Conservation (phyloP, 139 green algal genomes). For the Micromonas commoda region DNA sequence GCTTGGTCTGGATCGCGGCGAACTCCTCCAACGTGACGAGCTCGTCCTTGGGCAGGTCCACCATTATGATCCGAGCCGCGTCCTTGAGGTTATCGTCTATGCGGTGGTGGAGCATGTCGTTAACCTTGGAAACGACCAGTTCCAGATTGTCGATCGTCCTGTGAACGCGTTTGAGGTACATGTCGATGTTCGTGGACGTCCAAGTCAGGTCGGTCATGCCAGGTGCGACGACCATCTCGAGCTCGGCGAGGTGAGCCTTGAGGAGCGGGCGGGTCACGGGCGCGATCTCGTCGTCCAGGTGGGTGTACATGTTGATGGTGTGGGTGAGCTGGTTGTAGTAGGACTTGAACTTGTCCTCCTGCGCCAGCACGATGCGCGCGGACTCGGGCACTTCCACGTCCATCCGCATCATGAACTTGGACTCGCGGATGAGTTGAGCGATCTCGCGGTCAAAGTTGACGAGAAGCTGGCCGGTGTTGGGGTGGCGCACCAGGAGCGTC, state of each 20-base stretch:
- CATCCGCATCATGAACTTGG: conserved; percentile 79
- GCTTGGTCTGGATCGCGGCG: conserved; percentile 67
- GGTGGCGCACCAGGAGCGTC: conserved; percentile 76
- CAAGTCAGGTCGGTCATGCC: conserved; percentile 80
- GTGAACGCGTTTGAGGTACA: conserved; percentile 66
- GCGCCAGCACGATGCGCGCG: conserved; percentile 70
- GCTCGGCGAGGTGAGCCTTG: conserved; percentile 46
- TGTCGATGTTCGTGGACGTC: conserved; percentile 76
- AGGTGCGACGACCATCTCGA: conserved; percentile 62
- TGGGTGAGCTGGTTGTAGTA: conserved; percentile 61
- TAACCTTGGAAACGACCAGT: conserved; percentile 42
- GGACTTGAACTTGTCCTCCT: conserved; percentile 66
- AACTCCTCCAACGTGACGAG: conserved; percentile 58
- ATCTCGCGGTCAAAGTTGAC: conserved; percentile 76
- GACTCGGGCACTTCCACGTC: conserved; percentile 75
- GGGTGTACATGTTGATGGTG: conserved; percentile 68
- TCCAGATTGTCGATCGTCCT: conserved; percentile 69
- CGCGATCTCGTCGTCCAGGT: conserved; percentile 24
- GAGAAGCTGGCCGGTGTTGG: conserved; percentile 45
- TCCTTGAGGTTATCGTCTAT: conserved; percentile 65
- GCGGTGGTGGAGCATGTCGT: conserved; percentile 66
- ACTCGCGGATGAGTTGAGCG: conserved; percentile 67
- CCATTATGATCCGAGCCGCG: conserved; percentile 47
- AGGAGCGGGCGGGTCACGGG: conserved; percentile 51
- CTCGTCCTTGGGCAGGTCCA: conserved; percentile 18